Percentiles rank a stretch among this genome's conserved stretches.
Conservation (phyloP, 305 asterid genomes). For the Rubia peregrina region DNA sequence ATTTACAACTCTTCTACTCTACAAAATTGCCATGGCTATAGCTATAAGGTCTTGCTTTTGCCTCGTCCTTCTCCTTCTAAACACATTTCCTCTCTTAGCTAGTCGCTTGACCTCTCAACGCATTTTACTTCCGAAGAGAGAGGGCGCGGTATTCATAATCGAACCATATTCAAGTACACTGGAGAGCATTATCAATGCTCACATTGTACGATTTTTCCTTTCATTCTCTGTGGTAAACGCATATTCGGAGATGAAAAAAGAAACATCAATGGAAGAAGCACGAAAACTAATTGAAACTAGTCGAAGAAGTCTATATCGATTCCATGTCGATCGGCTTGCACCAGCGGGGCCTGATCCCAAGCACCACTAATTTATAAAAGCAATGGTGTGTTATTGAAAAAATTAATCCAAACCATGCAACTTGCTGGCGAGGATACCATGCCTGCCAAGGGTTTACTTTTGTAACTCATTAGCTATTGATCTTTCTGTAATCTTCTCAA, state of each 20-base stretch:
- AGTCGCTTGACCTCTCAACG: neutral
- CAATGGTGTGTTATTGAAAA: too few species aligned
- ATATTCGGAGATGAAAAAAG: neutral
- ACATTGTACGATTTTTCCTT: neutral
- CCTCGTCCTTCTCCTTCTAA: slow-evolving; percentile 11
- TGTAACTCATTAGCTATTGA: too few species aligned
- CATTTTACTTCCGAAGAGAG: neutral
- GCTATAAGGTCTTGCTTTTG: slow-evolving; percentile 5
- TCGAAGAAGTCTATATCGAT: neutral
- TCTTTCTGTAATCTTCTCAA: neutral
- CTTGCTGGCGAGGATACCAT: too few species aligned
- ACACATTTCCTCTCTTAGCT: neutral
- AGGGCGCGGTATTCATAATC: neutral
- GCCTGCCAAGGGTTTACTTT: too few species aligned
- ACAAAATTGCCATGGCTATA: neutral
- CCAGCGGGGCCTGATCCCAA: slow-evolving; percentile 30
- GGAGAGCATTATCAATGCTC: neutral
- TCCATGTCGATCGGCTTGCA: slow-evolving; percentile 13
- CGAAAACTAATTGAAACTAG: slow-evolving; percentile 3
- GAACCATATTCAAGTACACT: neutral
- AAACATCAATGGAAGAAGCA: slow-evolving; percentile 10
- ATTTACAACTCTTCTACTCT: neutral
- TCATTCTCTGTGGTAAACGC: neutral
- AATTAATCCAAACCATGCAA: too few species aligned
- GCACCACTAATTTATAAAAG: slow-evolving; percentile 18